Percentiles rank a stretch among this genome's conserved stretches.
Evolutionary conservation across 306 rosid species (phyloP).

Genomic region (Cucumis melo): DNA sequence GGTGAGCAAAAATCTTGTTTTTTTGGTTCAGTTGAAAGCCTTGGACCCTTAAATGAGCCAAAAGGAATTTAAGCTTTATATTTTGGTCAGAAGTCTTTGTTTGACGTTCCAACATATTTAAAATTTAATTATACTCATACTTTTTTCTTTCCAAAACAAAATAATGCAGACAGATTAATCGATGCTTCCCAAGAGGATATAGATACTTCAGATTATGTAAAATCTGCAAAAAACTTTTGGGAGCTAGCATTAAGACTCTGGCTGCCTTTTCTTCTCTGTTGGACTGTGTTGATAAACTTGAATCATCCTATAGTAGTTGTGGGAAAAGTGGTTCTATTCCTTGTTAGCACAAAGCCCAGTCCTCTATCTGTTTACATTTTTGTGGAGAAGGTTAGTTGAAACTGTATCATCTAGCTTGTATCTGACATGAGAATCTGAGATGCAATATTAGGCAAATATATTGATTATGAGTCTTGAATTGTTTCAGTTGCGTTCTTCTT

Average conservation of each 20-base stretch:
- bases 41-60: not conserved
- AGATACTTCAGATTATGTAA: conserved; percentile 27
- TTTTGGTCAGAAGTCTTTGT: not conserved
- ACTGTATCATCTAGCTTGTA: not conserved
- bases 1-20: conserved; percentile 33
- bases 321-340: conserved; percentile 37
- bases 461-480: conserved; percentile 12
- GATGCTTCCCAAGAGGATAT: conserved; percentile 16
- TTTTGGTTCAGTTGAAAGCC: not conserved
- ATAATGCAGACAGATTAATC: conserved; percentile 30
- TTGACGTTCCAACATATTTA: not conserved
- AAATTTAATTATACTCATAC: not conserved
- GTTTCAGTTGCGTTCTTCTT: conserved; percentile 42
- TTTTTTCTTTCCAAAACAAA: not conserved
- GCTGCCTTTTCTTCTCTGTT: conserved; percentile 44
- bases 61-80: not conserved
- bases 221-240: conserved; percentile 21
- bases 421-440: not conserved
- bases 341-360: conserved; percentile 56
- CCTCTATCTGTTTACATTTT: conserved; percentile 61
- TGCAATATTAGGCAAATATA: not conserved
- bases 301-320: conserved; percentile 31
- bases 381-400: conserved; percentile 47
- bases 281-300: conserved; percentile 40
- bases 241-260: conserved; percentile 39